A percentile compares a stretch with the other conserved stretches of the same genome.
Evolutionary conservation across 768 basidiomycete genomes (phyloP).

Genomic region (Mycena filopes): DNA sequence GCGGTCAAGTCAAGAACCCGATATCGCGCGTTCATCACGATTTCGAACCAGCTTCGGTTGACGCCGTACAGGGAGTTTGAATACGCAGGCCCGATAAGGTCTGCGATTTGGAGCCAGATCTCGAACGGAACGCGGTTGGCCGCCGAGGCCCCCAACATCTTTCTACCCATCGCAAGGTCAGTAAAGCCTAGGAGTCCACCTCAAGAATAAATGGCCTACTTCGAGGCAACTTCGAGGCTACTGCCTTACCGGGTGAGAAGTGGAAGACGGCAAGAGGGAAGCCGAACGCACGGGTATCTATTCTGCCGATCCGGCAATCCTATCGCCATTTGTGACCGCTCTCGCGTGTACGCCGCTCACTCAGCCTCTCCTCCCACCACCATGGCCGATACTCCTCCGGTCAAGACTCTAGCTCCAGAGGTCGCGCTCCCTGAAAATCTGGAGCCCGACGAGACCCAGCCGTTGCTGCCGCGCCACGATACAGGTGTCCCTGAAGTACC

Average conservation of each 20-base stretch:
- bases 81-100: conserved; percentile 10
- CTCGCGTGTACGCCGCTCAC: conserved; percentile 3
- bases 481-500: not conserved
- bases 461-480: conserved; percentile 19
- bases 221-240: too few relatives aligned
- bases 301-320: conserved; percentile 2
- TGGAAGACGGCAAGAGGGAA: too few relatives aligned
- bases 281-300: too few relatives aligned
- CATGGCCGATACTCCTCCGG: conserved; percentile 21
- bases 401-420: conserved; percentile 7
- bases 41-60: conserved; percentile 29
- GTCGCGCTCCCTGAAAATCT: not conserved
- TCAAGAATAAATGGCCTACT: too few relatives aligned
- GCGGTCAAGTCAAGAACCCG: conserved; percentile 18
- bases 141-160: conserved; percentile 1
- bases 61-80: conserved; percentile 22
- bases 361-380: conserved; percentile 5
- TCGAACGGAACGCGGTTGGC: conserved; percentile 29
- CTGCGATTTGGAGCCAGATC: conserved; percentile 31
- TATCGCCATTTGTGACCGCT: conserved; percentile 4
- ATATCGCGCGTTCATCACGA: conserved; percentile 31
- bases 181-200: not conserved
- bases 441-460: conserved; percentile 1
- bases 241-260: too few relatives aligned
- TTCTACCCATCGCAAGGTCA: not conserved